Evolutionary conservation across 805 yeast species (phyloP), one percentile per base, ranked within the genome.

Genomic region (Saccharomycopsis microspora): DNA sequence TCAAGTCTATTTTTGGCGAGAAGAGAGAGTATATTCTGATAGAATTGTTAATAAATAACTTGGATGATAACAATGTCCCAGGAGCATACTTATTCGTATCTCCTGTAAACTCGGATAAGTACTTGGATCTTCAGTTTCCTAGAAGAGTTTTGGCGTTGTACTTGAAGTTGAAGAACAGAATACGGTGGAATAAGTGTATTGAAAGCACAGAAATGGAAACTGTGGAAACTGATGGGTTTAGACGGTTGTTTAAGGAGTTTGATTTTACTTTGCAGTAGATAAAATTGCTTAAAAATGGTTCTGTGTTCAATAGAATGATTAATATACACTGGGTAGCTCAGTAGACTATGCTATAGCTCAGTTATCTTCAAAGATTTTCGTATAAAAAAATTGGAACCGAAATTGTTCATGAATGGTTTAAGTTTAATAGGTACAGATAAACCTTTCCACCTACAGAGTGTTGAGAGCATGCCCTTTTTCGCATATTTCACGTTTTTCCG

Each of bases 61-160:
- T 35, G 5, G 65, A 64, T 49, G 54, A 51, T 31, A 55, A 55
- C 28, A 68, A 62, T 44, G 28, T 55, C 27, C 43, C 54, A 3
- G 51, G 51, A 29, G 65, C 67, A 5, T 60, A 56, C n/a, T 57
- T 64, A 6, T 65, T 56, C 47, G 39, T 67, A 2, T 58, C 66
- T 32, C 50, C 42, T 6, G 38, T 57, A 1, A 58, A 60, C 0
- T 53, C 57, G 3, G 57, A 58, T 3, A 68, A 68, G 45, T 55
- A 70, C 8, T 64, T 87, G 5, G 96, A 89, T 60, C 63, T 86
- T 9, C 95, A 85, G 55, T 85, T 89, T 57, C 95, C 95, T 1
- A 69, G 97, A 60, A 72, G 87, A 57, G 88, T 84, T 1, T 57
- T 85, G 32, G 89, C 96, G 0, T 69, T 70, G 52, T 62, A 81